A percentile compares a stretch with the other conserved stretches of the same genome.
Conservation (phyloP, 164 flowering plant genomes). For the Tetrastigma voinierianum region DNA sequence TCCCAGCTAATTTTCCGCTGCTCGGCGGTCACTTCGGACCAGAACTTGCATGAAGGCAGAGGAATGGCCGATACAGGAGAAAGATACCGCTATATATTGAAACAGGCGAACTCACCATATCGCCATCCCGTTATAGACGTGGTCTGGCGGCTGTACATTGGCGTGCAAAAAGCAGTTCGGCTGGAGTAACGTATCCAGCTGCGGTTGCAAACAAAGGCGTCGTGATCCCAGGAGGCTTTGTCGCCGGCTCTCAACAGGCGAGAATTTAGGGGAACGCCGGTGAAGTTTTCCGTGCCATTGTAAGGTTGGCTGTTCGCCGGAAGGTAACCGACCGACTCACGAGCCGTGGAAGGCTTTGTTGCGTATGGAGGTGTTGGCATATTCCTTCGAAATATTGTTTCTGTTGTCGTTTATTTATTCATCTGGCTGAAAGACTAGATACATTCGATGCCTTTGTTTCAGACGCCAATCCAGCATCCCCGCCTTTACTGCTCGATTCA, state of each 20-base stretch:
- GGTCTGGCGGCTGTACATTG: slow-evolving; percentile 53
- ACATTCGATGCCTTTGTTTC: slow-evolving; percentile 29
- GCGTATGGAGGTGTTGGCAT: slow-evolving; percentile 24
- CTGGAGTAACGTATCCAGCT: slow-evolving; percentile 65
- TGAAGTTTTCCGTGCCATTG: slow-evolving; percentile 30
- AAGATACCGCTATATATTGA: slow-evolving; percentile 63
- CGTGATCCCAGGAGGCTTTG: slow-evolving; percentile 52
- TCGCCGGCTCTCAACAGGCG: slow-evolving; percentile 41
- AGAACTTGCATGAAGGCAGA: slow-evolving; percentile 44
- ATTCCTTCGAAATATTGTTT: slow-evolving; percentile 25
- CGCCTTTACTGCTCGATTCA: slow-evolving; percentile 21
- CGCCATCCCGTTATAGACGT: slow-evolving; percentile 62
- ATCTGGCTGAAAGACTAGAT: slow-evolving; percentile 21
- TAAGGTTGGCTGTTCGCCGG: slow-evolving; percentile 21
- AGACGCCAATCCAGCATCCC: slow-evolving; percentile 20
- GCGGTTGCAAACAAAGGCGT: slow-evolving; percentile 66
- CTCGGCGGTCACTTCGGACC: too few relatives aligned
- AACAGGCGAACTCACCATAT: slow-evolving; percentile 48
- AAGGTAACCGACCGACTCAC: too few relatives aligned
- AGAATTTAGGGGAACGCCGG: slow-evolving; percentile 33
- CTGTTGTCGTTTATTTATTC: slow-evolving; percentile 18
- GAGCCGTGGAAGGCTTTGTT: slow-evolving; percentile 21
- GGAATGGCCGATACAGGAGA: slow-evolving; percentile 50
- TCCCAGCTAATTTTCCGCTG: too few relatives aligned
- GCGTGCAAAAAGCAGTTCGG: slow-evolving; percentile 55